phyloP scores from a whole-genome alignment of 2,329 filamentous ascomycete genomes.

The Dactylellina parvicollis region DNA sequence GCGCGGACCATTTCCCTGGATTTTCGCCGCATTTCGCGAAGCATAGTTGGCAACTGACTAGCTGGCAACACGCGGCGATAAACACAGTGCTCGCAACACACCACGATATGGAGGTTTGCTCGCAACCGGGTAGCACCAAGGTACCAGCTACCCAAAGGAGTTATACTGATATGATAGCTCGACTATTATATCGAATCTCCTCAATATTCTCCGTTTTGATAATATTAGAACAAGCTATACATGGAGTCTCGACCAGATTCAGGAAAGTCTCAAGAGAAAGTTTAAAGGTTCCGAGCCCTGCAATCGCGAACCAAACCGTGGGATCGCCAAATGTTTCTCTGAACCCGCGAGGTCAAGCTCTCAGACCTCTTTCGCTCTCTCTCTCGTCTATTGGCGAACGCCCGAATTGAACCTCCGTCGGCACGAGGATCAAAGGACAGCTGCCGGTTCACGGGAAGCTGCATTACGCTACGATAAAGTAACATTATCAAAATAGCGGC shows the following conservation, averaged over 20 bases:
- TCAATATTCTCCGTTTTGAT: too few relatives aligned
- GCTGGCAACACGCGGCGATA: too few relatives aligned
- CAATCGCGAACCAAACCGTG: not conserved
- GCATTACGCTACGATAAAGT: slow-evolving; percentile 26
- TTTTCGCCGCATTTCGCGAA: not conserved
- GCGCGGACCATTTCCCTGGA: slow-evolving; percentile 8
- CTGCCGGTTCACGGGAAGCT: slow-evolving; percentile 33
- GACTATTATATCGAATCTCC: too few relatives aligned
- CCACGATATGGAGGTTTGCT: too few relatives aligned
- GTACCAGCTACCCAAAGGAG: too few relatives aligned
- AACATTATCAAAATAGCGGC: slow-evolving; percentile 14
- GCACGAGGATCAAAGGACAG: slow-evolving; percentile 30
- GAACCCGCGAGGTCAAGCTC: not conserved
- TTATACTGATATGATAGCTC: too few relatives aligned
- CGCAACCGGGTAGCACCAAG: too few relatives aligned
- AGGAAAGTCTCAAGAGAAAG: slow-evolving; percentile 50
- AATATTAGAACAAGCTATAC: not conserved
- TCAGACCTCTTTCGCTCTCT: not conserved
- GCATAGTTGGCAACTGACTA: too few relatives aligned
- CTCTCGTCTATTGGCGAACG: not conserved
- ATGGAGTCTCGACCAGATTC: not conserved
- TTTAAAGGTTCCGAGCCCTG: not conserved
- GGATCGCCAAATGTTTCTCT: not conserved
- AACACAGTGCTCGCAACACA: too few relatives aligned
- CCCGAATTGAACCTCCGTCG: slow-evolving; percentile 28